Percentiles rank a stretch among this genome's conserved stretches.
These are phyloP conservation scores for Erodium trifolium DNA, from an alignment of 441 rosid genomes.

Conservation along the genomic window DNA sequence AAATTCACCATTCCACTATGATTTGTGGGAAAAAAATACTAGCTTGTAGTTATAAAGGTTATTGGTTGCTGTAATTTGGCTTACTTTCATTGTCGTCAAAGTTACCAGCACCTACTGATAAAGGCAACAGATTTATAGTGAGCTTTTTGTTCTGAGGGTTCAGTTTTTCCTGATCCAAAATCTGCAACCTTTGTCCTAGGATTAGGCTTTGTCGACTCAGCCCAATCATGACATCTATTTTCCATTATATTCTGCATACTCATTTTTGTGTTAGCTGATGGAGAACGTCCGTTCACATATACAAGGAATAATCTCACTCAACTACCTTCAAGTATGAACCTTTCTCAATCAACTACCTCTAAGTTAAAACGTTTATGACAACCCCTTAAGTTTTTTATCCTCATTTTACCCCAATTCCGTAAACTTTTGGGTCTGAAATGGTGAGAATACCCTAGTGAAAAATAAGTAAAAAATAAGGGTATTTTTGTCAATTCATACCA, in stretches of 20 bases:
- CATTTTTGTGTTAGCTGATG: not conserved
- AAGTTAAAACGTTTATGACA: too few species aligned
- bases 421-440: too few species aligned
- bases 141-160: not conserved
- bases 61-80: not conserved
- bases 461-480: too few species aligned
- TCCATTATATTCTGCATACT: not conserved
- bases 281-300: not conserved
- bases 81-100: not conserved
- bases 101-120: not conserved
- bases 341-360: too few species aligned
- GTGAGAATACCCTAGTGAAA: too few species aligned
- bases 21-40: not conserved
- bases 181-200: not conserved
- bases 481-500: too few species aligned
- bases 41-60: not conserved
- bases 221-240: not conserved
- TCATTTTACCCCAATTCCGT: too few species aligned
- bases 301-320: too few species aligned
- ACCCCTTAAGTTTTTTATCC: too few species aligned
- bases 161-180: not conserved
- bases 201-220: too few species aligned
- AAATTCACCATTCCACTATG: not conserved
- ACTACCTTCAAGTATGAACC: too few species aligned
- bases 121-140: too few species aligned